Conservation (phyloP, 2,329 filamentous ascomycete species). For the Colletotrichum euphorbiae region DNA sequence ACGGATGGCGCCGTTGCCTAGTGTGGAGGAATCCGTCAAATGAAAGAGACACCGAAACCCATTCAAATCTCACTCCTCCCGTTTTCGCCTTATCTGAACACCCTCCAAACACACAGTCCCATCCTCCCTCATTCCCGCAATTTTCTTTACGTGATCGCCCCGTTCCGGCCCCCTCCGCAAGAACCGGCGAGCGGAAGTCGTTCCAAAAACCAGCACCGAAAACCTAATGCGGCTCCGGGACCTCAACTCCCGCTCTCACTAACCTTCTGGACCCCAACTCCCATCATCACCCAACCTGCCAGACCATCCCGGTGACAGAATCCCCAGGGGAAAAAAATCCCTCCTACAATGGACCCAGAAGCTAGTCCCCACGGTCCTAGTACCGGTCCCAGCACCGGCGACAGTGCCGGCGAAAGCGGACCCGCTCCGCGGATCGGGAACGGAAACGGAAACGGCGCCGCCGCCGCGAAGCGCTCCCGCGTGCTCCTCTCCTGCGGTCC, state of each 20-base stretch:
- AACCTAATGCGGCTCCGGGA: conserved; percentile 10
- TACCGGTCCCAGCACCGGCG: neutral
- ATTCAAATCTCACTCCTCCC: neutral
- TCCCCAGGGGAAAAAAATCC: neutral
- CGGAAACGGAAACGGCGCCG: neutral
- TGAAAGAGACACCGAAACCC: neutral
- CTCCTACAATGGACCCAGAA: neutral
- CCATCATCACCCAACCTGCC: conserved; percentile 6
- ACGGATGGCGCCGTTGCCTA: conserved; percentile 30
- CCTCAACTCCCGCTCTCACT: neutral
- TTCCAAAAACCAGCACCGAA: neutral
- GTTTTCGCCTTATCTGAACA: neutral
- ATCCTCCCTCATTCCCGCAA: neutral
- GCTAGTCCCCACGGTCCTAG: conserved; percentile 4
- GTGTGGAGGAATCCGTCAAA: neutral
- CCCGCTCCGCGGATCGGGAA: neutral
- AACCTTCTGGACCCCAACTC: neutral
- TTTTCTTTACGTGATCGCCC: neutral
- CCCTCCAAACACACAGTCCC: neutral
- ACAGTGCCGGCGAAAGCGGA: neutral
- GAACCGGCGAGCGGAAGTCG: conserved; percentile 1
- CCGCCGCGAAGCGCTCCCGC: conserved; percentile 56
- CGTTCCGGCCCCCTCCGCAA: neutral
- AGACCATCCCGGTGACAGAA: neutral
- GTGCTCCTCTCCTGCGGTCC: conserved; percentile 64